Base-by-base conservation (phyloP, 176 grass and related monocot species). In the Oryza australiensis region DNA sequence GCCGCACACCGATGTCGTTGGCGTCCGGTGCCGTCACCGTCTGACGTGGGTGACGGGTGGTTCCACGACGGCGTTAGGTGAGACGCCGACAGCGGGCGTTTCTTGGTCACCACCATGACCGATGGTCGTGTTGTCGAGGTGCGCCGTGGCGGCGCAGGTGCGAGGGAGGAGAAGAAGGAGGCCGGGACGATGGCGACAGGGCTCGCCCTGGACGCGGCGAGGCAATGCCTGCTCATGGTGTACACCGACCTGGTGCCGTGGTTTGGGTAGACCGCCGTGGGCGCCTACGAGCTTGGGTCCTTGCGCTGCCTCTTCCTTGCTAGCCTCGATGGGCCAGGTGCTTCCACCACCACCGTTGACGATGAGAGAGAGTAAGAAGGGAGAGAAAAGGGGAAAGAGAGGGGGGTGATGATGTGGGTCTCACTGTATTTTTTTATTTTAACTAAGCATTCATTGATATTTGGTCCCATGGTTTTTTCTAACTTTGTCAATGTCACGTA, bases 241-340 rank as follows among this genome's bases (percentile, higher is more conserved):
- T 98, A 94, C 85, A 38, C 88, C 86, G 86, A 94, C 51, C 26
- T 14, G 11, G 27, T 69, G 0, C 70, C 63, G 70, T 37, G 84
- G 75, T 53, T 72, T 28, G 88, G 84, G 24, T 94, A 87, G 68
- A 60, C 80, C 75, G 90, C 90, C 51, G 67, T 98, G 37, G 95
- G 70, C 32, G 95, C 95, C 34, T 98, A 98, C 88, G 90, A 94
- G 7, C 88, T 98, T 43, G 84, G 76, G 16, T 92, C 95, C 28
- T 94, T 88, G 81, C 74, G 75, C 9, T 90, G 88, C 71, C 57
- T 93, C 75, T 98, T 94, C 89, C 80, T 98, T 86, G 75, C 86
- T 13, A 77, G 89, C 5, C 95, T 98, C 60, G 83, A 90, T 57
- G 88, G 23, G 13, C 90, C 92, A 87, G 92, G 95, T 98, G 18